A percentile compares a stretch with the other conserved stretches of the same genome.
phyloP scores from a whole-genome alignment of 352 stramenopile species.

The Phytophthora pini region DNA sequence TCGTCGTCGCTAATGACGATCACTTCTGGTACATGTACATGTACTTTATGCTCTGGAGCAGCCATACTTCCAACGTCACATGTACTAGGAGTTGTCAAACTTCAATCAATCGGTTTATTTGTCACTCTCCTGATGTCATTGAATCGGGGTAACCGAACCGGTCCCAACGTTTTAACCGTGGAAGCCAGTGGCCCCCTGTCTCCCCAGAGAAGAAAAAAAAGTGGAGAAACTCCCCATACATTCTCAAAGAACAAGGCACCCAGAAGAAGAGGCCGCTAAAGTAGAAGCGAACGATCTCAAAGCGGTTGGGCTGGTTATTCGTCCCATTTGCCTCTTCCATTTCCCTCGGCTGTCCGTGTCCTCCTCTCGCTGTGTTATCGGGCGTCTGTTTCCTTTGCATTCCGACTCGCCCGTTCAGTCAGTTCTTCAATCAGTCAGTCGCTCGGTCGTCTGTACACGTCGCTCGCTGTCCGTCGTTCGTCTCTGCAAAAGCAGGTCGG shows the following conservation, averaged over 20 bases:
- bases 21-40: conserved; percentile 12
- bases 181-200: conserved; percentile 30
- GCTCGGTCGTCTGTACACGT: conserved; percentile 19
- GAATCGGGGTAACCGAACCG: conserved; percentile 30
- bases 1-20: conserved; percentile 27
- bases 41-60: neutral
- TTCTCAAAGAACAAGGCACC: conserved; percentile 31
- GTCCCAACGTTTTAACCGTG: conserved; percentile 31
- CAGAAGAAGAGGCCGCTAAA: conserved; percentile 13
- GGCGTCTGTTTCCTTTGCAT: conserved; percentile 32
- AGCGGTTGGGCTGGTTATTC: conserved; percentile 13
- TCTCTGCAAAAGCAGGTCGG: conserved; percentile 15
- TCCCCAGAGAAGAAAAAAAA: conserved; percentile 18
- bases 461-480: conserved; percentile 20
- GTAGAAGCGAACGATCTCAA: conserved; percentile 16
- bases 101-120: conserved; percentile 17
- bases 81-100: conserved; percentile 1
- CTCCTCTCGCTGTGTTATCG: conserved; percentile 1
- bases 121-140: conserved; percentile 3
- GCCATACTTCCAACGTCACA: no score
- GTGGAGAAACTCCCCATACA: conserved; percentile 24
- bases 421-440: conserved; percentile 7
- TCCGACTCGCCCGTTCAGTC: conserved; percentile 28
- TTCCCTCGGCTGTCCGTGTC: conserved; percentile 4
- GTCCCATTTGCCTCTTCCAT: neutral